A percentile compares a stretch with the other conserved stretches of the same genome.
These are phyloP conservation scores for Teratosphaeria pseudoeucalypti DNA, from an alignment of 2,329 filamentous ascomycete species.

Conservation along the genomic window DNA sequence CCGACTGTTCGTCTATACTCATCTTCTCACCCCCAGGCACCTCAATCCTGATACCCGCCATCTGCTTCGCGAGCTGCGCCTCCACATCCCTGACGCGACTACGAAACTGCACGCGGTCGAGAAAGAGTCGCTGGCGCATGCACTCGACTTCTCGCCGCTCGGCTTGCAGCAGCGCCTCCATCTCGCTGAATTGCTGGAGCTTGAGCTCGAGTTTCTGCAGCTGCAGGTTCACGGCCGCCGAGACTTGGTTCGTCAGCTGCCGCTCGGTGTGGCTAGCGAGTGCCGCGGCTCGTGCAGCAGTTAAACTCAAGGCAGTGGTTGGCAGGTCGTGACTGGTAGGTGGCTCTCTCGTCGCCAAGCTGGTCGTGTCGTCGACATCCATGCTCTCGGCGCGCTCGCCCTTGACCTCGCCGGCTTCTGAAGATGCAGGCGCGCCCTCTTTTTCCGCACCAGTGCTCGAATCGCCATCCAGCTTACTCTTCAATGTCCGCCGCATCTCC, in stretches of 20 bases:
- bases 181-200: constrained; percentile 89
- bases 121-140: constrained; percentile 81
- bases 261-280: constrained; percentile 94
- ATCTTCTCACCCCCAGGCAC: constrained; percentile 14
- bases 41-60: constrained; percentile 18
- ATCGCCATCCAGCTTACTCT: constrained; percentile 63
- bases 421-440: constrained; percentile 24
- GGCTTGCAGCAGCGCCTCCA: constrained; percentile 83
- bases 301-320: constrained; percentile 73
- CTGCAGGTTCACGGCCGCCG: constrained; percentile 85
- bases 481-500: constrained; percentile 70
- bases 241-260: constrained; percentile 88
- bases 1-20: constrained; percentile 6
- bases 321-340: constrained; percentile 35
- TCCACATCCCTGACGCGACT: constrained; percentile 76
- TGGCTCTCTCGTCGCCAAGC: constrained; percentile 40
- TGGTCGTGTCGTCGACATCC: constrained; percentile 47
- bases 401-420: constrained; percentile 36
- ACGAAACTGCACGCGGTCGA: constrained; percentile 85
- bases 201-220: constrained; percentile 93
- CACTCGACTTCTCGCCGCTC: constrained; percentile 89
- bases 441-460: constrained; percentile 34
- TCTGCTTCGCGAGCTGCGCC: constrained; percentile 32
- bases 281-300: constrained; percentile 74
- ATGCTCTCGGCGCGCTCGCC: constrained; percentile 40